A percentile compares a stretch with the other conserved stretches of the same genome.
These are phyloP conservation scores for Paraphysoderma sedebokerense DNA, from an alignment of 371 early-diverging fungal species.

Conservation along the genomic window DNA sequence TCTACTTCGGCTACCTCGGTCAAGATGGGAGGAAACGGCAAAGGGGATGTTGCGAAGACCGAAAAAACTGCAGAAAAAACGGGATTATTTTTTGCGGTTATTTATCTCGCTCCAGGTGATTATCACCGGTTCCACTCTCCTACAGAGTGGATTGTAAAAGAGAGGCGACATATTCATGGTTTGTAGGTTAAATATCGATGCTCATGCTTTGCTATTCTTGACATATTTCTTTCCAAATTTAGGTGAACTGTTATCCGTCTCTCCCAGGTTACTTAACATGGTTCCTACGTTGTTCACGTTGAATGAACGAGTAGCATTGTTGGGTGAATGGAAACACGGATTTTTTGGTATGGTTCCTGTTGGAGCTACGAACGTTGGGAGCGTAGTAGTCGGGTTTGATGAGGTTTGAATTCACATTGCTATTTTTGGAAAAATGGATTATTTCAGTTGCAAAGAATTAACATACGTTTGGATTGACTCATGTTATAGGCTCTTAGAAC, in stretches of 20 bases:
- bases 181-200: not conserved
- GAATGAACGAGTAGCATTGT: slow-evolving; percentile 84
- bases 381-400: slow-evolving; percentile 81
- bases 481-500: too few relatives aligned
- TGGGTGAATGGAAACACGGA: slow-evolving; percentile 84
- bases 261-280: slow-evolving; percentile 64
- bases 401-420: too few relatives aligned
- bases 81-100: slow-evolving; percentile 61
- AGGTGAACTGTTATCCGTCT: slow-evolving; percentile 87
- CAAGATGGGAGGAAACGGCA: not conserved
- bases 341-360: slow-evolving; percentile 92
- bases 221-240: slow-evolving; percentile 3
- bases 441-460: not conserved
- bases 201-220: not conserved
- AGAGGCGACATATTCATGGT: slow-evolving; percentile 74
- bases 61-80: not conserved
- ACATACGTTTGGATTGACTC: too few relatives aligned
- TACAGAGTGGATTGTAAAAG: slow-evolving; percentile 75
- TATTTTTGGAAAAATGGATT: too few relatives aligned
- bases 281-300: slow-evolving; percentile 78
- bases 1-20: slow-evolving; percentile 1
- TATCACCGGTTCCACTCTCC: slow-evolving; percentile 98
- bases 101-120: slow-evolving; percentile 93
- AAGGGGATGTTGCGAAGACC: not conserved
- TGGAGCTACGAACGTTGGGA: slow-evolving; percentile 95